phyloP scores from a whole-genome alignment of 176 grass and related monocot genomes.

The Paspalum vaginatum region DNA sequence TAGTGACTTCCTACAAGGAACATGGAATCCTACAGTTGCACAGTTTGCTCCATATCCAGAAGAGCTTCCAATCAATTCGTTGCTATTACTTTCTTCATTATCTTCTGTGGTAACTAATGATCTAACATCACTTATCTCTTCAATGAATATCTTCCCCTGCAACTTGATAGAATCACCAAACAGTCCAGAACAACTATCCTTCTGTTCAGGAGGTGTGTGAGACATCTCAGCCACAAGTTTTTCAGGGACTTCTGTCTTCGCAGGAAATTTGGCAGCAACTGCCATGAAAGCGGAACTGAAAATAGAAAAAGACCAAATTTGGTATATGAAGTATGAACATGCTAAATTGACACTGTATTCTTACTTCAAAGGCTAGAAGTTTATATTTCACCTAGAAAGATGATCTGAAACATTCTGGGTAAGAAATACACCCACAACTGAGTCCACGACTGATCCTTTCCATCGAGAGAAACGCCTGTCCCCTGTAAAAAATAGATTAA shows the following conservation, averaged over 20 bases:
- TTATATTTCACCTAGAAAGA: conserved; percentile 84
- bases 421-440: conserved; percentile 89
- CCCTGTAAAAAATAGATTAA: conserved; percentile 50
- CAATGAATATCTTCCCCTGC: conserved; percentile 55
- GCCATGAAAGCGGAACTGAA: conserved; percentile 86
- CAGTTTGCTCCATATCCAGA: conserved; percentile 35
- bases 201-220: conserved; percentile 34
- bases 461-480: conserved; percentile 86
- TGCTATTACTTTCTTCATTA: conserved; percentile 66
- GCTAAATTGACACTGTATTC: conserved; percentile 18
- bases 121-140: conserved; percentile 53
- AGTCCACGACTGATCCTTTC: conserved; percentile 96
- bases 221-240: conserved; percentile 35
- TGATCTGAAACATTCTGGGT: conserved; percentile 94
- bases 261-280: conserved; percentile 70
- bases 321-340: not conserved
- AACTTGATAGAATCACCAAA: conserved; percentile 56
- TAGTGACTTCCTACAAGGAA: conserved; percentile 39
- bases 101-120: conserved; percentile 56
- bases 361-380: conserved; percentile 35
- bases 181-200: conserved; percentile 45
- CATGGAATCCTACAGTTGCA: conserved; percentile 36
- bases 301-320: conserved; percentile 1
- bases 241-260: conserved; percentile 42
- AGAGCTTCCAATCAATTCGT: conserved; percentile 61